Conservation (phyloP, 148 eudicot genomes). For the Vaccinium darrowii region DNA sequence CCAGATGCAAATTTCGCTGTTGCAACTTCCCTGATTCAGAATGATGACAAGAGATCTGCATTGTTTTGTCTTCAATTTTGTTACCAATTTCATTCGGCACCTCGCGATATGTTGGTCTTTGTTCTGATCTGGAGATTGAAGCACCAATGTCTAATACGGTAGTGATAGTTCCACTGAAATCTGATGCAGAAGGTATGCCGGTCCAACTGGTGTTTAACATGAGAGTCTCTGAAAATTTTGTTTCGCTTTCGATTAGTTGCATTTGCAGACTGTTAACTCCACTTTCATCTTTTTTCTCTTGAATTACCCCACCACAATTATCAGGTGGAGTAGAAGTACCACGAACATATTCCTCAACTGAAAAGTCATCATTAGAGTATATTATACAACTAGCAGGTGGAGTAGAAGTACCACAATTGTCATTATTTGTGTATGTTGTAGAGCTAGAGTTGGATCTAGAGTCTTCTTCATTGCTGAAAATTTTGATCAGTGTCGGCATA, state of each 20-base stretch:
- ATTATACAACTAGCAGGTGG: conserved; percentile 3
- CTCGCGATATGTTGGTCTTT: not conserved
- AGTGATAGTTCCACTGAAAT: not conserved
- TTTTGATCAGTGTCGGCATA: not conserved
- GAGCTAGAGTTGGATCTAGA: not conserved
- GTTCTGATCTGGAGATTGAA: conserved; percentile 3
- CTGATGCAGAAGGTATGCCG: not conserved
- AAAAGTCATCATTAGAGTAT: not conserved
- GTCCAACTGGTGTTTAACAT: conserved; percentile 8
- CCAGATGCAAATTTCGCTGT: conserved; percentile 1
- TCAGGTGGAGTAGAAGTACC: conserved; percentile 8
- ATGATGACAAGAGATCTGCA: not conserved
- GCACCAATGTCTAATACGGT: not conserved
- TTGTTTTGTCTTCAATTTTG: not conserved
- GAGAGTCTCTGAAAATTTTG: conserved; percentile 4
- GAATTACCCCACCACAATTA: not conserved
- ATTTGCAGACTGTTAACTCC: not conserved
- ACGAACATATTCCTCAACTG: not conserved
- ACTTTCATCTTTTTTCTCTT: not conserved
- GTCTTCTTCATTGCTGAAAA: not conserved
- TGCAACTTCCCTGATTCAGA: conserved; percentile 10
- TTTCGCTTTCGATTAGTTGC: not conserved
- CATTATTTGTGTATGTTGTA: not conserved
- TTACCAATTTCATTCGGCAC: not conserved
- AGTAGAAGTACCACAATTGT: not conserved